Percentiles rank a stretch among this genome's conserved stretches.
Conservation (phyloP, 805 yeast genomes). For the Spathaspora boniae region DNA sequence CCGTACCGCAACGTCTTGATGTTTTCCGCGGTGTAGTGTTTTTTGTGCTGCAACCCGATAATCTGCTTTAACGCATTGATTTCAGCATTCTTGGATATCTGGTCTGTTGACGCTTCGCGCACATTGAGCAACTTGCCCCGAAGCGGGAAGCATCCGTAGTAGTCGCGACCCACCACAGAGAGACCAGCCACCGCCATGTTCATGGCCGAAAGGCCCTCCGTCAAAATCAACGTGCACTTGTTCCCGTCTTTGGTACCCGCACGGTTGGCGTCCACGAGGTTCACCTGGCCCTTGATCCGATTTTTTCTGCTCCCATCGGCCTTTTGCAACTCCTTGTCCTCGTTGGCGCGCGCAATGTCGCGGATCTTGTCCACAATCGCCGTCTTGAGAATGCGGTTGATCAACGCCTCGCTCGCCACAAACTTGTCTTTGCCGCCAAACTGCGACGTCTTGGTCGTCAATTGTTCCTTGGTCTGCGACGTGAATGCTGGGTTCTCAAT, state of each 20-base stretch:
- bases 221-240: conserved; percentile 86
- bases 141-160: conserved; percentile 91
- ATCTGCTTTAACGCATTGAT: conserved; percentile 94
- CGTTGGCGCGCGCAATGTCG: conserved; percentile 84
- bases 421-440: conserved; percentile 79
- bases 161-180: conserved; percentile 92
- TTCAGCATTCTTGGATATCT: conserved; percentile 87
- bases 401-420: conserved; percentile 71
- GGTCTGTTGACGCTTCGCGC: conserved; percentile 96
- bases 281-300: conserved; percentile 84
- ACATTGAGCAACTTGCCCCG: conserved; percentile 95
- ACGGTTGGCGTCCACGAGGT: conserved; percentile 90
- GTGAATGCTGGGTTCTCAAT: conserved; percentile 97
- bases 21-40: conserved; percentile 60
- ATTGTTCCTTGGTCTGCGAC: conserved; percentile 94
- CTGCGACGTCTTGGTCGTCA: conserved; percentile 83
- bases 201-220: conserved; percentile 97
- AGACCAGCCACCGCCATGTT: conserved; percentile 90
- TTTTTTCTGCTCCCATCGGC: conserved; percentile 83
- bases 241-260: conserved; percentile 94
- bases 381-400: conserved; percentile 66
- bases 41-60: conserved; percentile 92
- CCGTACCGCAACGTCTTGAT: conserved; percentile 83
- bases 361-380: conserved; percentile 68
- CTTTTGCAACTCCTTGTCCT: conserved; percentile 80